Conservation (phyloP, 1,284 basidiomycete species). For the Papiliotrema laurentii region DNA sequence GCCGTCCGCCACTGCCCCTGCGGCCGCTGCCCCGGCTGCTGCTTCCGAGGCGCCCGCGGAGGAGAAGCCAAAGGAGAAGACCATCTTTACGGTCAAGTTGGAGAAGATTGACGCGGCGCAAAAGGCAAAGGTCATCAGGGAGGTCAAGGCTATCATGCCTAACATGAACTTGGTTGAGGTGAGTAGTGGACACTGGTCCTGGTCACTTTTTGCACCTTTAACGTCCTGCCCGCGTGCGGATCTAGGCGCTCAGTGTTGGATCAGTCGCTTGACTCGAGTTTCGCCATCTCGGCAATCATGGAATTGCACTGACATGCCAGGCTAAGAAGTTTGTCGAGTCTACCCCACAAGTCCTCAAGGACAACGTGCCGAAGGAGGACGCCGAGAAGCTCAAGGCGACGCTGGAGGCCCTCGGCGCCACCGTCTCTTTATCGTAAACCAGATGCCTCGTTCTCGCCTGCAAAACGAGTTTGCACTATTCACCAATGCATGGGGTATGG, state of each 20-base stretch:
- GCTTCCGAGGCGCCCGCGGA: constrained; percentile 59
- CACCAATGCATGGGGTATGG: too few relatives aligned
- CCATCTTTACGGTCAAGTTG: constrained; percentile 90
- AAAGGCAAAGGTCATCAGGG: constrained; percentile 97
- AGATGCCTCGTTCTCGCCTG: too few relatives aligned
- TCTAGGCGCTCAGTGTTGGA: too few relatives aligned
- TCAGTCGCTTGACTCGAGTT: not conserved
- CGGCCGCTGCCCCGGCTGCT: constrained; percentile 55
- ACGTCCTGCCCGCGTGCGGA: too few relatives aligned
- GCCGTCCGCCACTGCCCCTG: constrained; percentile 67
- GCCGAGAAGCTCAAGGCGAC: constrained; percentile 93
- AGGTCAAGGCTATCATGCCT: constrained; percentile 92
- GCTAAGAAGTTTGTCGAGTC: constrained; percentile 99
- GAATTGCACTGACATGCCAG: constrained; percentile 49
- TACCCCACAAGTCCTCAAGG: constrained; percentile 88
- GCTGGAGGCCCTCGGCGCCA: constrained; percentile 84
- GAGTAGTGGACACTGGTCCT: constrained; percentile 43
- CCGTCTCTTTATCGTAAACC: constrained; percentile 59
- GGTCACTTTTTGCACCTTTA: too few relatives aligned
- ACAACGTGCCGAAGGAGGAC: constrained; percentile 94
- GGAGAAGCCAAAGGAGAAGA: constrained; percentile 99
- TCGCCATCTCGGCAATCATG: not conserved
- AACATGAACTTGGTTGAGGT: constrained; percentile 95
- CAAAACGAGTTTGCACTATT: too few relatives aligned
- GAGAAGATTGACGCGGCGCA: constrained; percentile 83